phyloP scores from a whole-genome alignment of 441 rosid genomes.

The Pelargonium australe region DNA sequence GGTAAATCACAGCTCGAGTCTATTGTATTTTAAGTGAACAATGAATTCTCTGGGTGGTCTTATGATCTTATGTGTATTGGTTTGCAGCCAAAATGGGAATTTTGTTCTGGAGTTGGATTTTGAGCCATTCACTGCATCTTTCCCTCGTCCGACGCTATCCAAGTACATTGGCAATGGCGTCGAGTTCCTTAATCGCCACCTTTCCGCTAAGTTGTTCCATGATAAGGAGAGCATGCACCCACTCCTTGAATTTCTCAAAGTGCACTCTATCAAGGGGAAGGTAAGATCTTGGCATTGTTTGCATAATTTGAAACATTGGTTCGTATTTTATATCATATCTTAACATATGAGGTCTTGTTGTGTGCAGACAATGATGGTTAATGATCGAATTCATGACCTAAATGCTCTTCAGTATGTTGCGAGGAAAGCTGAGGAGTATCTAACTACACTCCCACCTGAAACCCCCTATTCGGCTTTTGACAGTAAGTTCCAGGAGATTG shows the following conservation, averaged over 20 bases:
- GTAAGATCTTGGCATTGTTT: slow-evolving; percentile 24
- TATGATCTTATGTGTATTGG: neutral
- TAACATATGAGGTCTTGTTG: slow-evolving; percentile 11
- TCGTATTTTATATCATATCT: neutral
- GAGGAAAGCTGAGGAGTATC: slow-evolving; percentile 89
- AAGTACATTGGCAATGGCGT: slow-evolving; percentile 93
- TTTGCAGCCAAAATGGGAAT: slow-evolving; percentile 60
- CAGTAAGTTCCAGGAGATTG: slow-evolving; percentile 73
- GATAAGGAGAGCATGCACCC: slow-evolving; percentile 91
- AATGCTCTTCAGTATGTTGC: slow-evolving; percentile 58
- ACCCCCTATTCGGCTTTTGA: slow-evolving; percentile 57
- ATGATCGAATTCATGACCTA: slow-evolving; percentile 60
- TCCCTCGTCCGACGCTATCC: slow-evolving; percentile 81
- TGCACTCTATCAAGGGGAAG: slow-evolving; percentile 84
- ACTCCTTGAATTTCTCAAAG: slow-evolving; percentile 68
- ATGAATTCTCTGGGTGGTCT: neutral
- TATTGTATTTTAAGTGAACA: neutral
- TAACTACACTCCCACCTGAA: slow-evolving; percentile 39
- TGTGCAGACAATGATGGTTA: slow-evolving; percentile 77
- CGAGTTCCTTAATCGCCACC: slow-evolving; percentile 94
- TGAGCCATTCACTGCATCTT: slow-evolving; percentile 74
- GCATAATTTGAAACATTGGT: neutral
- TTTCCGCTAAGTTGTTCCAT: slow-evolving; percentile 85
- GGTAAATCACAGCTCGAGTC: slow-evolving; percentile 25
- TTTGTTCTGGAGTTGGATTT: slow-evolving; percentile 86